Base-by-base conservation (phyloP, 2,329 filamentous ascomycete genomes). In the Celoporthe dispersa region DNA sequence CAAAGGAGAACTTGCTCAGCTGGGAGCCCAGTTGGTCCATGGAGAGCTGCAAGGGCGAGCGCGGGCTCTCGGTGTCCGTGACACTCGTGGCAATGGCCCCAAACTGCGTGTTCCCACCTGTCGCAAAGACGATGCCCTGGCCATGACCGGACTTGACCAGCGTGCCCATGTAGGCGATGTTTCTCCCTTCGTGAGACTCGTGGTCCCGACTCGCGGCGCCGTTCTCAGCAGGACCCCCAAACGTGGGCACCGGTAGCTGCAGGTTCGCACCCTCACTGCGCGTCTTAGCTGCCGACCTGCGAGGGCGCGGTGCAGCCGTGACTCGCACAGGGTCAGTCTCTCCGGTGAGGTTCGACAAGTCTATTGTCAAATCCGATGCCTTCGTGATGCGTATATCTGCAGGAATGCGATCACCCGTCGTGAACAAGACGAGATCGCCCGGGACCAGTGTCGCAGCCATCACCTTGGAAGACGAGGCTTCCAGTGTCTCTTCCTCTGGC, bases 1-100 rank as follows among this genome's bases (percentile, higher is more conserved):
- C 91, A 78, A 99, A 98, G 0, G 96, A 99, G 78, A 97, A 93
- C 80, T 98, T 97, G 83, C 94, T 98, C 68, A 99, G 85, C 78
- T 99, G 95, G 68, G 97, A 94, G 39, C 96, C 96, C 2, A 99
- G 88, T n/a, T 94, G 90, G 79, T 99, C 96, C 97, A 99, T 99
- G 25, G 94, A 97, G 11, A 97, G 82, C 79, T 99, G 96, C 39
- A 99, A 85, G 11, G 96, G 96, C 3, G 96, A 99, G 59, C 96
- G 88, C 0, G 96, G 96, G 76, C 94, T 97, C 80, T 98, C 96
- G 37, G 97, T 99, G 72, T 96, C 93, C 64, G 95, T 94, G 35
- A 99, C 88, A 67, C 94, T 98, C 22, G 94, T 92, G 28, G 95
- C 97, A 75, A 99, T 99, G 64, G 94, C 95, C 57, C 96, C 96